Percentiles rank a stretch among this genome's conserved stretches.
phyloP scores from a whole-genome alignment of 208 protist species.

The Crithidia sp. region DNA sequence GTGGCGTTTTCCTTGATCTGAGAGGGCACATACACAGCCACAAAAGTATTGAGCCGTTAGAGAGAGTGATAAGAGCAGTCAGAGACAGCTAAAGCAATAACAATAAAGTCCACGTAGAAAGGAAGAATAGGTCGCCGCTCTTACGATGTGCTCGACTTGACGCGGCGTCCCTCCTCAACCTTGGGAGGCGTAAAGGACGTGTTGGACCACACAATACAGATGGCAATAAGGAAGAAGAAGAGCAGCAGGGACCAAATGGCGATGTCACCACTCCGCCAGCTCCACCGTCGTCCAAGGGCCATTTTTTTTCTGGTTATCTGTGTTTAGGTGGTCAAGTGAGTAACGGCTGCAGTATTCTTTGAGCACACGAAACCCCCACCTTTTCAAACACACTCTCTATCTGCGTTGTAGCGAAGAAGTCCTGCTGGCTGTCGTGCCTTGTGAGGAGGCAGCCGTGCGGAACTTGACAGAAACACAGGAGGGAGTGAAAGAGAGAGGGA shows the following conservation, averaged over 20 bases:
- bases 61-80: too few species aligned
- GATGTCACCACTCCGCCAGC: slow-evolving; percentile 36
- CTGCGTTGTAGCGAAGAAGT: background rate
- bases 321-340: background rate
- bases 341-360: too few species aligned
- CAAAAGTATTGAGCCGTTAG: too few species aligned
- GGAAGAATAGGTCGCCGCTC: background rate
- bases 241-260: slow-evolving; percentile 39
- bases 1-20: too few species aligned
- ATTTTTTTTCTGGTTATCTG: background rate
- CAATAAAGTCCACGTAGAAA: slow-evolving; percentile 12
- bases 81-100: too few species aligned
- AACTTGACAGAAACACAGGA: background rate
- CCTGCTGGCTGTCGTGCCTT: background rate
- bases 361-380: too few species aligned
- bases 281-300: slow-evolving; percentile 17
- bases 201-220: slow-evolving; percentile 35
- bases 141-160: slow-evolving; percentile 1
- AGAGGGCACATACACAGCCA: too few species aligned
- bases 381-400: background rate
- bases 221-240: slow-evolving; percentile 35
- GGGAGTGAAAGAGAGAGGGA: background rate
- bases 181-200: slow-evolving; percentile 16
- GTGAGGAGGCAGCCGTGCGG: background rate
- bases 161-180: background rate